Evolutionary conservation across 331 rosid genomes (phyloP), one percentile per base, ranked within the genome.

Genomic region (Dryas integrifolia): DNA sequence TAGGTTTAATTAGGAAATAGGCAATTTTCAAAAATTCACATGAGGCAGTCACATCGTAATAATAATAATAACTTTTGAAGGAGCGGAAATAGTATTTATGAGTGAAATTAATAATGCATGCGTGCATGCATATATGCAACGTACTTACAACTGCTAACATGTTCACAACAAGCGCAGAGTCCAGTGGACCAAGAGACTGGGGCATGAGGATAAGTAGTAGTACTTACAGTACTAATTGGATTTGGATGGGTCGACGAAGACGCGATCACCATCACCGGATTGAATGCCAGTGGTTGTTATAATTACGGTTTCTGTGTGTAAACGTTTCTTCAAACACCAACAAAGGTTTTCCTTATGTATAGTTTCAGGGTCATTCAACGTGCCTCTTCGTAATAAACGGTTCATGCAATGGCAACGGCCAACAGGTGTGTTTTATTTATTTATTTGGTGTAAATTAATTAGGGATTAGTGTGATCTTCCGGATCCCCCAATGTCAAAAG

Each of bases 101-200:
- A 6, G 12, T 6, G 67, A 61, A 2, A 61, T 26, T 24, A 24
- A 14, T 18, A 21, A 56, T 56, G 38, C n/a, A 58, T 30, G 35
- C 9, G 4, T 44, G 9, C 48, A 44, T 60, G 16, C 18, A 59
- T 13, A 35, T 59, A 30, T 5, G 15, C 43, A 46, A 21, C 40
- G 49, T 3, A 79, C 88, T 75, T 70, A 85, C 92, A 85, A 82
- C 72, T 77, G 56, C 61, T 70, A 48, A 63, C 70, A 62, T 88
- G 88, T 6, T 73, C 64, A 44, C 59, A 76, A 73, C 85, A 81
- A 57, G 77, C 73, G 68, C 76, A 83, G 59, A 83, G 79, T 10
- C 84, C 85, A 1, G 85, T 72, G 38, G 88, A 88, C 92, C 90
- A 88, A 21, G 83, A 67, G 11, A 57, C 64, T 2, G 79, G 65